Evolutionary conservation across 306 rosid species (phyloP).

Genomic region (Cucurbita ficifolia): DNA sequence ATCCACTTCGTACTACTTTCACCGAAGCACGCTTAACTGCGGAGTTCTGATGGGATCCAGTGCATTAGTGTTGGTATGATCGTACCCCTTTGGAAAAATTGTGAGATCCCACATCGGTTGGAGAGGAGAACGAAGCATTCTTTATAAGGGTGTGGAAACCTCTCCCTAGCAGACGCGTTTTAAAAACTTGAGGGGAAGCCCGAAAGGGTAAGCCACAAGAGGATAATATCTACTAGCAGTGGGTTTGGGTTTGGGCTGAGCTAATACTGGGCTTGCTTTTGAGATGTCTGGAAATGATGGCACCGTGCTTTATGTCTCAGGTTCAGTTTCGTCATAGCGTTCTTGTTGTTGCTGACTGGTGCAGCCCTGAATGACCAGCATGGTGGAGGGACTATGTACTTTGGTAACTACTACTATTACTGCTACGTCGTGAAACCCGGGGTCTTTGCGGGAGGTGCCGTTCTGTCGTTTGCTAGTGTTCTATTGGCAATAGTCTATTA

Average conservation of each 20-base stretch:
- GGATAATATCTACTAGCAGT: no score
- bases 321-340: conserved; percentile 61
- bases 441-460: conserved; percentile 62
- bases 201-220: no score
- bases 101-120: no score
- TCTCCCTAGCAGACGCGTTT: no score
- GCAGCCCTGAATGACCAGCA: conserved; percentile 60
- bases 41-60: no score
- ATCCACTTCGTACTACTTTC: no score
- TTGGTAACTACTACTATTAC: conserved; percentile 44
- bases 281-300: neutral
- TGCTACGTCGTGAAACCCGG: conserved; percentile 82
- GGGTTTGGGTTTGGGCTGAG: neutral
- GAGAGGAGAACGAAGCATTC: no score
- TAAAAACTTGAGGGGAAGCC: no score
- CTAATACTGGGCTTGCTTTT: neutral
- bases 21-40: no score
- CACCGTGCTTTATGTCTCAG: conserved; percentile 16
- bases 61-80: no score
- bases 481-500: conserved; percentile 50
- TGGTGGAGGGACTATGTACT: conserved; percentile 47
- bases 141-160: no score
- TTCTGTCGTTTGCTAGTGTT: conserved; percentile 53
- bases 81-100: no score
- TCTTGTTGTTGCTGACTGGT: conserved; percentile 57